phyloP scores from a whole-genome alignment of 495 filamentous ascomycete species.

The Bacidia gigantensis region DNA sequence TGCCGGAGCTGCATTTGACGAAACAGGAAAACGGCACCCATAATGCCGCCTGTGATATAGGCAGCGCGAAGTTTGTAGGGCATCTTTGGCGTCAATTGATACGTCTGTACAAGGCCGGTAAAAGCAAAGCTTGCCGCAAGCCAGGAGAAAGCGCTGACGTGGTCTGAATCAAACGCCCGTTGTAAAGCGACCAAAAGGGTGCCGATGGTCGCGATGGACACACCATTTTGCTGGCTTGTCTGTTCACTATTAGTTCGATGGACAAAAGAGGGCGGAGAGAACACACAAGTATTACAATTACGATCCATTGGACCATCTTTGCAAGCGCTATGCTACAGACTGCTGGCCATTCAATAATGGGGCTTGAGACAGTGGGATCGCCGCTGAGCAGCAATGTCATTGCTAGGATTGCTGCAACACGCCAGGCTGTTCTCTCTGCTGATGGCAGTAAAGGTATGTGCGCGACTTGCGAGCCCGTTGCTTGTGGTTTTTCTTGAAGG shows the following conservation, averaged over 20 bases:
- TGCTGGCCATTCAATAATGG: neutral
- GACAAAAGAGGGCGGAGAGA: neutral
- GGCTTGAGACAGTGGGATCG: neutral
- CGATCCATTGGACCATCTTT: neutral
- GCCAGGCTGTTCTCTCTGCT: neutral
- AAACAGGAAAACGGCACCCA: neutral
- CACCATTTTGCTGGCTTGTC: neutral
- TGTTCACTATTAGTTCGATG: neutral
- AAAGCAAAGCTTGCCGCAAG: constrained; percentile 1
- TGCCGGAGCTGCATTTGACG: neutral
- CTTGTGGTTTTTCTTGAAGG: neutral
- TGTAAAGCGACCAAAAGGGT: neutral
- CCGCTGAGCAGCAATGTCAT: neutral
- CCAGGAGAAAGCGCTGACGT: neutral
- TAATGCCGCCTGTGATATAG: neutral
- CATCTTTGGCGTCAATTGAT: neutral
- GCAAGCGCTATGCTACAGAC: neutral
- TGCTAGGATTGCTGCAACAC: neutral
- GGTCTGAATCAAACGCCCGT: constrained; percentile 1
- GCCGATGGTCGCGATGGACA: neutral
- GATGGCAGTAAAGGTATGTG: neutral
- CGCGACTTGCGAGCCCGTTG: neutral
- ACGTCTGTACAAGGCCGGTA: constrained; percentile 1
- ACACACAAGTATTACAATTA: neutral
- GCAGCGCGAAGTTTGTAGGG: neutral